A percentile compares a stretch with the other conserved stretches of the same genome.
phyloP scores from a whole-genome alignment of 129 eudicot species.

The Pulicaria dysenterica region DNA sequence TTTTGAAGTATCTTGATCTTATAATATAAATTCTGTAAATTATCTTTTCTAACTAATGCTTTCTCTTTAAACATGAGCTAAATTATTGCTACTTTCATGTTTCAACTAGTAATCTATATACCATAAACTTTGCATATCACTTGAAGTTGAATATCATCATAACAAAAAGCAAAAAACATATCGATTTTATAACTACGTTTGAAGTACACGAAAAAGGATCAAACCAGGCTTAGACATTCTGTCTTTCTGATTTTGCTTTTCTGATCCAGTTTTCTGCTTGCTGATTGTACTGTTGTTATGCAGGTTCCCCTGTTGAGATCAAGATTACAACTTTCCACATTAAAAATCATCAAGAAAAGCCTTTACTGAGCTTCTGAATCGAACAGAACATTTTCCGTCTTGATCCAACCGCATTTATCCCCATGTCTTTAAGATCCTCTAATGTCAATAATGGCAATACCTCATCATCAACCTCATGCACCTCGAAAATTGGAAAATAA shows the following conservation, averaged over 20 bases:
- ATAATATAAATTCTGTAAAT: conserved; percentile 15
- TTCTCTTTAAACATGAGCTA: conserved; percentile 18
- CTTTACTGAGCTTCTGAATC: conserved; percentile 69
- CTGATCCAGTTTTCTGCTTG: neutral
- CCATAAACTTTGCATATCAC: conserved; percentile 22
- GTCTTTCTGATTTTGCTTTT: conserved; percentile 1
- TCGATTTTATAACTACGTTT: conserved; percentile 24
- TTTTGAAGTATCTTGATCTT: neutral
- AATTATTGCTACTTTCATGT: conserved; percentile 4
- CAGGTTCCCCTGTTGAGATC: neutral
- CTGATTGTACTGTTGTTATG: neutral
- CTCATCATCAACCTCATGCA: conserved; percentile 82
- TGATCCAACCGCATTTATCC: conserved; percentile 72
- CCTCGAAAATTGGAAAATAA: conserved; percentile 62
- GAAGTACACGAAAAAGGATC: conserved; percentile 31
- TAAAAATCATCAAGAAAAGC: conserved; percentile 47
- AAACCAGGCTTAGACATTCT: conserved; percentile 33
- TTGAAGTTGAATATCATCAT: conserved; percentile 29
- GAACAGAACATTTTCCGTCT: conserved; percentile 67
- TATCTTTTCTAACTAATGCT: conserved; percentile 16
- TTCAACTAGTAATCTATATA: conserved; percentile 35
- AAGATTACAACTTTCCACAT: neutral
- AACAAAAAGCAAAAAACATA: conserved; percentile 14
- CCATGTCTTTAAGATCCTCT: conserved; percentile 80
- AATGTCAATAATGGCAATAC: conserved; percentile 61